Evolutionary conservation across 2,329 filamentous ascomycete species (phyloP), one percentile per base, ranked within the genome.

Genomic region (Shiraia sp.): DNA sequence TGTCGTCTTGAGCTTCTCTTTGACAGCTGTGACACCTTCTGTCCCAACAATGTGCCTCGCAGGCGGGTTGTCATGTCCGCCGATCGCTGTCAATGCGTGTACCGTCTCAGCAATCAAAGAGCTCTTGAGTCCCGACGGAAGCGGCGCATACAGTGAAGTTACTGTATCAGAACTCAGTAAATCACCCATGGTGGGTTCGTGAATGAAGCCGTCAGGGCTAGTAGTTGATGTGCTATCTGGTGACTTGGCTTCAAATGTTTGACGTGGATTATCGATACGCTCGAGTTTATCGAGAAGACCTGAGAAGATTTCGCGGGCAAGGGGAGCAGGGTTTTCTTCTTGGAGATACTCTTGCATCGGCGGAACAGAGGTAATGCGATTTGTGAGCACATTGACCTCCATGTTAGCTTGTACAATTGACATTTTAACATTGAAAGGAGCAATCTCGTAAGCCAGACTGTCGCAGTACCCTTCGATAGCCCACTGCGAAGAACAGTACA

Each of bases 391-490:
- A 51, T 87, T 84, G 48, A 96, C 88, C 73, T 97, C 92, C 72
- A 96, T 90, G 70, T 90, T 95, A 17, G 91, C 90, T 75, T 99
- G 92, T 31, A 99, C 86, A 54, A 97, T 91, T 28, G 90, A 96
- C 69, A 97, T 82, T 70, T 92, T 95, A 73, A 97, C 84, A 72
- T 96, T 96, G 75, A 97, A 97, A 0, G 93, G 93, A 0, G 92
- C 71, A 51, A 99, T 87, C 71, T 99, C 93, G 71, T 96, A 99
- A 1, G 92, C 91, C 16, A 99, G 79, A 45, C 89, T 83, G 72
- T 97, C 92, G 72, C 91, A 96, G 68, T 93, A 96, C 13, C 92
- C 93, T 72, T 97, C 93, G 25, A 96, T 80, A 1, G 90, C 93
- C 90, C 92, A 96, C 26, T 90, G 91, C 10, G 90, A 88, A 13